Evolutionary conservation across 169 alveolate genomes (phyloP).

Genomic region (Besnoitia besnoiti): DNA sequence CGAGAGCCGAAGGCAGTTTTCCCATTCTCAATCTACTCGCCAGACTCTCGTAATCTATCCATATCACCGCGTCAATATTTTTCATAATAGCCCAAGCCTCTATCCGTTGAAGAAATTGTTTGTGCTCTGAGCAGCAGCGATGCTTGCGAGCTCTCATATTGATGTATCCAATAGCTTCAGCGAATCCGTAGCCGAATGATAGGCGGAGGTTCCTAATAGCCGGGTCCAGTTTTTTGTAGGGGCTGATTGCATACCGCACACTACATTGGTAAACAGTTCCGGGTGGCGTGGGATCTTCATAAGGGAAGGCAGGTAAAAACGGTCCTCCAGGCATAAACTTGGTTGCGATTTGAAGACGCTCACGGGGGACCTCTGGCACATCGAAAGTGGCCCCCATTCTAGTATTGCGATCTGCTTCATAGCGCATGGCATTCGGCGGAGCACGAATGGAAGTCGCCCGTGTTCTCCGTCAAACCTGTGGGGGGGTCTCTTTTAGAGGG

Average conservation of each 20-base stretch:
- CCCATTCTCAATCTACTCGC: conserved; percentile 6
- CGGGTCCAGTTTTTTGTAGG: neutral
- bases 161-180: conserved; percentile 36
- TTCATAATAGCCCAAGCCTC: conserved; percentile 43
- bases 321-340: conserved; percentile 35
- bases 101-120: conserved; percentile 9
- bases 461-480: no score
- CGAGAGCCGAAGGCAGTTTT: neutral
- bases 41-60: conserved; percentile 38
- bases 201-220: conserved; percentile 18
- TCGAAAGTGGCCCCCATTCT: conserved; percentile 29
- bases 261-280: conserved; percentile 11
- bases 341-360: neutral
- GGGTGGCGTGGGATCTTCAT: neutral
- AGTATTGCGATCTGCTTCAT: conserved; percentile 38
- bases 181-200: conserved; percentile 25
- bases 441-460: no score
- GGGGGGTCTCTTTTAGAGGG: no score
- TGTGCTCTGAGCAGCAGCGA: conserved; percentile 27
- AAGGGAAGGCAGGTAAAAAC: conserved; percentile 16
- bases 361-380: conserved; percentile 25
- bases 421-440: neutral
- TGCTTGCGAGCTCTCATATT: conserved; percentile 21
- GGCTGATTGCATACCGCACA: conserved; percentile 30
- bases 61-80: conserved; percentile 1